Evolutionary conservation across 305 asterid genomes (phyloP).

Genomic region (Coffea humblotiana): DNA sequence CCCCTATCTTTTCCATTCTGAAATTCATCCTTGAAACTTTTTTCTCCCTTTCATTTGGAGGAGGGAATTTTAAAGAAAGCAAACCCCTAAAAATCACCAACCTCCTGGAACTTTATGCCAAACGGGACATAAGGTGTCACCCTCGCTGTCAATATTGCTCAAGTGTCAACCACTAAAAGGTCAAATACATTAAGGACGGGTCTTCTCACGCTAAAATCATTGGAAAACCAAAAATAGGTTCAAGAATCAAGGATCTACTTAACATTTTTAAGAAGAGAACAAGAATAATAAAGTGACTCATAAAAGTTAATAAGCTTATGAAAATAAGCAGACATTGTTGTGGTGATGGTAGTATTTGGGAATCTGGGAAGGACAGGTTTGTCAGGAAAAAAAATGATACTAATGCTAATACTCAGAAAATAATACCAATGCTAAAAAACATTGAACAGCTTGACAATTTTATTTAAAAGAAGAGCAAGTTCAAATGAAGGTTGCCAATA

Average conservation of each 20-base stretch:
- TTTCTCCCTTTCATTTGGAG: neutral
- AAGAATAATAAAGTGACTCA: too few relatives aligned
- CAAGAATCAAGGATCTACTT: too few relatives aligned
- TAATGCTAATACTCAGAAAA: too few relatives aligned
- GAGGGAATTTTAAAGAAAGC: neutral
- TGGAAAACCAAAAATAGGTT: too few relatives aligned
- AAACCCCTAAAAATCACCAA: neutral
- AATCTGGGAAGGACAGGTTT: too few relatives aligned
- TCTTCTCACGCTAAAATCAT: neutral
- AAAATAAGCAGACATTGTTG: too few relatives aligned
- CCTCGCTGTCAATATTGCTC: neutral
- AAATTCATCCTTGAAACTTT: neutral
- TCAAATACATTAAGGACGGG: neutral
- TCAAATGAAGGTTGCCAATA: neutral
- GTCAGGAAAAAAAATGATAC: too few relatives aligned
- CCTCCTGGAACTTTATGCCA: neutral
- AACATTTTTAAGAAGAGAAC: too few relatives aligned
- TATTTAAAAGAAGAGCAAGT: neutral
- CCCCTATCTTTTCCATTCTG: neutral
- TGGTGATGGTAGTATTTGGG: neutral
- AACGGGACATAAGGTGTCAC: neutral
- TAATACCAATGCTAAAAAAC: too few relatives aligned
- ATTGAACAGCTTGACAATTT: neutral
- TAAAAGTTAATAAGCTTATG: too few relatives aligned
- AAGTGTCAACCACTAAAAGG: neutral